Evolutionary conservation across 805 yeast species (phyloP).

Genomic region (Metschnikowia reukaufii): DNA sequence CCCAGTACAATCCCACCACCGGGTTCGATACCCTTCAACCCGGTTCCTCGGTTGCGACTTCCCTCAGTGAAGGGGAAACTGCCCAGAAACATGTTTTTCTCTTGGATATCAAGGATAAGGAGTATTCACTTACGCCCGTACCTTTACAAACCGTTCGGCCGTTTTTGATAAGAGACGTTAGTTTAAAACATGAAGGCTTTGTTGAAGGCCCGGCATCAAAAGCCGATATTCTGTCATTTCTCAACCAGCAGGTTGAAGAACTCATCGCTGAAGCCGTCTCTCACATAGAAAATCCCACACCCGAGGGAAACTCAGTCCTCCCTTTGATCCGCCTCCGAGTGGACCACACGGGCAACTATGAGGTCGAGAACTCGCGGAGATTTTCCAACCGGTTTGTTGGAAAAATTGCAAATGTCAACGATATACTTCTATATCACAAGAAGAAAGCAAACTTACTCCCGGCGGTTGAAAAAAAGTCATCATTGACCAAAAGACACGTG

Average conservation of each 20-base stretch:
- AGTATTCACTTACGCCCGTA: conserved; percentile 59
- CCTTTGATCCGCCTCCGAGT: conserved; percentile 83
- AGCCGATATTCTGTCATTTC: conserved; percentile 57
- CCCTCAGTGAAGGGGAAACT: conserved; percentile 82
- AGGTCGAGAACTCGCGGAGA: conserved; percentile 86
- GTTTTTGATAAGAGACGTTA: conserved; percentile 68
- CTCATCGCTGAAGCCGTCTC: conserved; percentile 57
- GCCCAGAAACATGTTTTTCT: conserved; percentile 73
- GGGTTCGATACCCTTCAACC: conserved; percentile 85
- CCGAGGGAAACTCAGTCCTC: conserved; percentile 25
- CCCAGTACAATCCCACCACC: conserved; percentile 55
- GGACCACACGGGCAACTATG: conserved; percentile 88
- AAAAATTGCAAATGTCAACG: conserved; percentile 85
- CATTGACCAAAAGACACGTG: conserved; percentile 15
- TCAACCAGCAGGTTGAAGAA: conserved; percentile 62
- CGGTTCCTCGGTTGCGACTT: conserved; percentile 92
- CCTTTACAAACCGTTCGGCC: conserved; percentile 76
- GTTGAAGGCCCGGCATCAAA: conserved; percentile 61
- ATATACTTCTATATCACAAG: conserved; percentile 70
- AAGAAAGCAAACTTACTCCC: conserved; percentile 30
- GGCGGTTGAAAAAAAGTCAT: conserved; percentile 8
- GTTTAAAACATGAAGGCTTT: conserved; percentile 52
- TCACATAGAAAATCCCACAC: neutral
- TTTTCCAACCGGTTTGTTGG: conserved; percentile 91
- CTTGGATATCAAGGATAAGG: conserved; percentile 58